Evolutionary conservation across 2,329 filamentous ascomycete species (phyloP).

Genomic region (Pseudogymnoascus sp.): DNA sequence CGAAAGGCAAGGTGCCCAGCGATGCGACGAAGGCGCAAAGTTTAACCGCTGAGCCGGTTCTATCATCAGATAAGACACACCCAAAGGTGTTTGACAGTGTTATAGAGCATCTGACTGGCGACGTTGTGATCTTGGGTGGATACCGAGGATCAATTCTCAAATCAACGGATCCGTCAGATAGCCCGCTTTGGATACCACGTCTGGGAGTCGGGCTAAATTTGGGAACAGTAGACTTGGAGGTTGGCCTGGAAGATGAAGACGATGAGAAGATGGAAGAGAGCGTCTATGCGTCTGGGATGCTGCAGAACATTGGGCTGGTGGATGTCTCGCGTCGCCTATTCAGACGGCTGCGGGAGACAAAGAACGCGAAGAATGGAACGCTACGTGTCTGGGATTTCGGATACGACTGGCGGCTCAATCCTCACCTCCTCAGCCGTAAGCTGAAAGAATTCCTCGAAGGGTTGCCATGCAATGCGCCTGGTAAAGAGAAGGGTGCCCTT

Average conservation of each 20-base stretch:
- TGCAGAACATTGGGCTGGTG: slow-evolving; percentile 85
- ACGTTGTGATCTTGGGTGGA: slow-evolving; percentile 81
- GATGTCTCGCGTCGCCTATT: slow-evolving; percentile 80
- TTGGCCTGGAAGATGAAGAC: slow-evolving; percentile 72
- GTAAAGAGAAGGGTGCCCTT: slow-evolving; percentile 57
- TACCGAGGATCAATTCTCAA: slow-evolving; percentile 86
- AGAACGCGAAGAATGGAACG: slow-evolving; percentile 62
- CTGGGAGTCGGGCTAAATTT: slow-evolving; percentile 89
- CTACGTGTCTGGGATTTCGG: slow-evolving; percentile 83
- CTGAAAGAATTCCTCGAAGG: slow-evolving; percentile 65
- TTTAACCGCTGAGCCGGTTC: background rate
- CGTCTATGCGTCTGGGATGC: slow-evolving; percentile 80
- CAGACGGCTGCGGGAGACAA: slow-evolving; percentile 64
- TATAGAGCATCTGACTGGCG: slow-evolving; percentile 65
- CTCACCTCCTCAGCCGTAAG: slow-evolving; percentile 61
- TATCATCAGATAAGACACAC: slow-evolving; percentile 34
- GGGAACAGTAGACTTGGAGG: slow-evolving; percentile 82
- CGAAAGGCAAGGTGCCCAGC: background rate
- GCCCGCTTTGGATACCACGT: slow-evolving; percentile 80
- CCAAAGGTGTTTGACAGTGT: slow-evolving; percentile 37
- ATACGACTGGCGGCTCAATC: slow-evolving; percentile 90
- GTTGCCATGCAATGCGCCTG: slow-evolving; percentile 63
- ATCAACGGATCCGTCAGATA: slow-evolving; percentile 69
- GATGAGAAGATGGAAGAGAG: slow-evolving; percentile 74
- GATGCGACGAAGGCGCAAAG: background rate